Evolutionary conservation across 306 rosid genomes (phyloP).

Genomic region (Prinsepia uniflora): DNA sequence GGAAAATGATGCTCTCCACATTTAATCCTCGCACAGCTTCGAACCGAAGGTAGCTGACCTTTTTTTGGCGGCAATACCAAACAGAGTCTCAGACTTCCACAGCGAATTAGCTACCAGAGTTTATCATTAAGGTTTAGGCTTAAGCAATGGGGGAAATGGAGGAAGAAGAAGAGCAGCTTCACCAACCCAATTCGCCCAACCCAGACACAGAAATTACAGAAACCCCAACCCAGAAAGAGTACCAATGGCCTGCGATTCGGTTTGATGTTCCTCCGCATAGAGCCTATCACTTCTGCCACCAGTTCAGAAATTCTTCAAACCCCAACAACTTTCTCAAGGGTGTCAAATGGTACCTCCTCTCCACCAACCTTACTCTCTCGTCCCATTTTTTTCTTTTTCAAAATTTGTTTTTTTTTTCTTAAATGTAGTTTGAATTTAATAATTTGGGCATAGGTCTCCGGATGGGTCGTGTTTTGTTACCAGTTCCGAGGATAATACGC

Average conservation of each 20-base stretch:
- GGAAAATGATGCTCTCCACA: not conserved
- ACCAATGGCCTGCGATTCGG: slow-evolving; percentile 50
- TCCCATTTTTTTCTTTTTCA: not conserved
- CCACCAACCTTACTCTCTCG: not conserved
- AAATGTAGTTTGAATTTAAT: not conserved
- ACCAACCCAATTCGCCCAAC: slow-evolving; percentile 15
- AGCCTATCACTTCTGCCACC: slow-evolving; percentile 67
- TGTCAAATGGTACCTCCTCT: slow-evolving; percentile 60
- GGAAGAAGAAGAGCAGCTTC: slow-evolving; percentile 26
- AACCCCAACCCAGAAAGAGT: slow-evolving; percentile 19
- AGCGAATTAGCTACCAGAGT: not conserved
- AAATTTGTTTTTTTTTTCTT: not conserved
- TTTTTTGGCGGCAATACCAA: slow-evolving; percentile 22
- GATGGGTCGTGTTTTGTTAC: slow-evolving; percentile 89
- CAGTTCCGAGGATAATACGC: slow-evolving; percentile 72
- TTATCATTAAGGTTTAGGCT: not conserved
- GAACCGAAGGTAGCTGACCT: not conserved
- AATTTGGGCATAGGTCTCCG: slow-evolving; percentile 56
- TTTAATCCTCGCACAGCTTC: not conserved
- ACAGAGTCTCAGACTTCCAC: not conserved
- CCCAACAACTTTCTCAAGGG: slow-evolving; percentile 86
- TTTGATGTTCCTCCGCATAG: slow-evolving; percentile 60
- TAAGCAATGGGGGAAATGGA: slow-evolving; percentile 48
- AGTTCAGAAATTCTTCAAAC: slow-evolving; percentile 60
- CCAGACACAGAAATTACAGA: slow-evolving; percentile 11